Conservation (phyloP, 2,329 filamentous ascomycete genomes). For the Cercospora sp. region DNA sequence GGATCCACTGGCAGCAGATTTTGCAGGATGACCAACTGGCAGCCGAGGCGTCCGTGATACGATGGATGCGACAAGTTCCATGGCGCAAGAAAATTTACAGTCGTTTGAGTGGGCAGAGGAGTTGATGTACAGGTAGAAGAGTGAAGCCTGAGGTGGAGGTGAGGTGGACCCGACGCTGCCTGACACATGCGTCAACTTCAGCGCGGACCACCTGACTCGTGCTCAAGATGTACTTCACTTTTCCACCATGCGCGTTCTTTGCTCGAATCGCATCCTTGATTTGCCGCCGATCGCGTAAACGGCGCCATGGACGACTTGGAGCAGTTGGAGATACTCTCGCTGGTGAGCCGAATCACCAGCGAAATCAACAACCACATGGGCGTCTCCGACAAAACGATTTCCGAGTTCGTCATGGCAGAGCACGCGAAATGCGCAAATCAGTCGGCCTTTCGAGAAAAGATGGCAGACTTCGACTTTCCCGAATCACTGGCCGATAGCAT, state of each 20-base stretch:
- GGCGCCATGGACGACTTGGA: constrained; percentile 82
- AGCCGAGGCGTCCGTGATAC: not conserved
- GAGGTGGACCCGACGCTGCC: not conserved
- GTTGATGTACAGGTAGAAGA: not conserved
- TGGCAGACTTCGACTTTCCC: constrained; percentile 79
- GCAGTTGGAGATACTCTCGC: constrained; percentile 86
- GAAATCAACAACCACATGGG: constrained; percentile 94
- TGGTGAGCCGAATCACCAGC: constrained; percentile 91
- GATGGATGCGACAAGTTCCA: not conserved
- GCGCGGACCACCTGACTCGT: not conserved
- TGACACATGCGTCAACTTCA: not conserved
- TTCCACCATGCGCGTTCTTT: not conserved
- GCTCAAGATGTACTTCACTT: not conserved
- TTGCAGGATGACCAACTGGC: not conserved
- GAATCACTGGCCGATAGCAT: constrained; percentile 86
- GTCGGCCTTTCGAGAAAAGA: constrained; percentile 71
- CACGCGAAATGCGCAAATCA: constrained; percentile 72
- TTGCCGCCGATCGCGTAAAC: too few species aligned
- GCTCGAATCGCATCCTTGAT: not conserved
- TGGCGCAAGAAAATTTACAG: not conserved
- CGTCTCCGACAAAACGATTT: constrained; percentile 88
- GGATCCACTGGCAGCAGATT: not conserved
- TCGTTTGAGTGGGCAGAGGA: not conserved
- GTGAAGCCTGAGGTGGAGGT: not conserved
- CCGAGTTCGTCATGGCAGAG: constrained; percentile 93